These are phyloP conservation scores for Venturia nashicola DNA, from an alignment of 2,329 filamentous ascomycete species.

Conservation along the genomic window DNA sequence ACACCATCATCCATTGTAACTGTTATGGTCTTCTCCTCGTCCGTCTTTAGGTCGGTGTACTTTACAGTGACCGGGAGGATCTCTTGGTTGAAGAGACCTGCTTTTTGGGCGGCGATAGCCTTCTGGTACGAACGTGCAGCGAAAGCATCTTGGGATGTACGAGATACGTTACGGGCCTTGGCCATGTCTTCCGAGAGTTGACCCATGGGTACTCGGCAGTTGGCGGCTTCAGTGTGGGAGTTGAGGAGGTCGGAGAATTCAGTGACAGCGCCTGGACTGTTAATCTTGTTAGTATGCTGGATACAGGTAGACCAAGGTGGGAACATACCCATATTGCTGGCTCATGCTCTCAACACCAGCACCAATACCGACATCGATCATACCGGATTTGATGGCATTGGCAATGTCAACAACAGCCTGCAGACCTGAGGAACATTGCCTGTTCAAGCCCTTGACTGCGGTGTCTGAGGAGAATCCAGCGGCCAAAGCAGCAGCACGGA, in stretches of 20 bases:
- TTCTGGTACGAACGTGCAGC: slow-evolving; percentile 89
- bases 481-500: slow-evolving; percentile 80
- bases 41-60: slow-evolving; percentile 81
- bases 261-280: slow-evolving; percentile 65
- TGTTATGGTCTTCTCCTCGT: slow-evolving; percentile 70
- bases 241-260: slow-evolving; percentile 91
- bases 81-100: slow-evolving; percentile 86
- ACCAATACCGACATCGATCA: slow-evolving; percentile 91
- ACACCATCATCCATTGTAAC: slow-evolving; percentile 82
- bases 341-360: slow-evolving; percentile 97
- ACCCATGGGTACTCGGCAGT: slow-evolving; percentile 98
- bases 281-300: neutral
- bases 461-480: slow-evolving; percentile 81
- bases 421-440: slow-evolving; percentile 87
- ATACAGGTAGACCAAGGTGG: neutral
- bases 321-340: slow-evolving; percentile 67
- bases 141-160: slow-evolving; percentile 76
- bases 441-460: slow-evolving; percentile 79
- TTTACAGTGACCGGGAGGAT: slow-evolving; percentile 79
- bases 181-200: slow-evolving; percentile 91
- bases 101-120: slow-evolving; percentile 70
- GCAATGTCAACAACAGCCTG: slow-evolving; percentile 91
- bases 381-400: slow-evolving; percentile 78
- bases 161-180: slow-evolving; percentile 61
- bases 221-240: slow-evolving; percentile 65